Percentiles rank a stretch among this genome's conserved stretches.
phyloP scores from a whole-genome alignment of 495 filamentous ascomycete species.

The Ascobolus immersus region DNA sequence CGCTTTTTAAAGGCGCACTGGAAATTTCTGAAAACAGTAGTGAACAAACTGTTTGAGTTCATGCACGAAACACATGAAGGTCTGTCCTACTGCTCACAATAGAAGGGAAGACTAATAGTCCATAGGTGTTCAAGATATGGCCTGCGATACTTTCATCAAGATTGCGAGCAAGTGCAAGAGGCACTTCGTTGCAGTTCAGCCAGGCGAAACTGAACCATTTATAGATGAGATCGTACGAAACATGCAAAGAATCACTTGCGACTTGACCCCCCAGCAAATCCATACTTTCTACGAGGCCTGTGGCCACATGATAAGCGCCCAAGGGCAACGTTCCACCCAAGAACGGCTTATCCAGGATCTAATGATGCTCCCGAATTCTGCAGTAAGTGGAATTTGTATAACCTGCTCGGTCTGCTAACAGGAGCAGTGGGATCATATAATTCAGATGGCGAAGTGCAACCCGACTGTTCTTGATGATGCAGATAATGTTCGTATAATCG shows the following conservation, averaged over 20 bases:
- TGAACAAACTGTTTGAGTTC: slow-evolving; percentile 99
- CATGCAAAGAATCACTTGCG: slow-evolving; percentile 79
- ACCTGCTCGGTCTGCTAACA: not conserved
- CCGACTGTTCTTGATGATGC: slow-evolving; percentile 62
- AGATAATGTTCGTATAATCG: slow-evolving; percentile 90
- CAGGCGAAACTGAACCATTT: slow-evolving; percentile 82
- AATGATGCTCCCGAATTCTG: slow-evolving; percentile 76
- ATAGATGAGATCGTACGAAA: slow-evolving; percentile 96
- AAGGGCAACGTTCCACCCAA: slow-evolving; percentile 75
- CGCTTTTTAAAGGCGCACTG: slow-evolving; percentile 96
- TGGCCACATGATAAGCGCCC: slow-evolving; percentile 95
- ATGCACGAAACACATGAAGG: slow-evolving; percentile 99
- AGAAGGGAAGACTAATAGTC: slow-evolving; percentile 14
- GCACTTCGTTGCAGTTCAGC: slow-evolving; percentile 89
- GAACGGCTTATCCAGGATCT: slow-evolving; percentile 76
- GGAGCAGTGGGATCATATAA: slow-evolving; percentile 64
- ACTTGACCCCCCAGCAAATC: slow-evolving; percentile 85
- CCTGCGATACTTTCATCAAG: slow-evolving; percentile 99
- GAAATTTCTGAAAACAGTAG: slow-evolving; percentile 99
- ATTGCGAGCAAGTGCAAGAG: slow-evolving; percentile 94
- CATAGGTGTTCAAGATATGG: slow-evolving; percentile 93
- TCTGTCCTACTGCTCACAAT: slow-evolving; percentile 16
- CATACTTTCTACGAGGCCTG: slow-evolving; percentile 99
- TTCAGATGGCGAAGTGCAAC: slow-evolving; percentile 53
- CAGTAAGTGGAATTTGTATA: slow-evolving; percentile 21